Conservation (phyloP, 2,329 filamentous ascomycete species). For the Fonsecaea nubica region DNA sequence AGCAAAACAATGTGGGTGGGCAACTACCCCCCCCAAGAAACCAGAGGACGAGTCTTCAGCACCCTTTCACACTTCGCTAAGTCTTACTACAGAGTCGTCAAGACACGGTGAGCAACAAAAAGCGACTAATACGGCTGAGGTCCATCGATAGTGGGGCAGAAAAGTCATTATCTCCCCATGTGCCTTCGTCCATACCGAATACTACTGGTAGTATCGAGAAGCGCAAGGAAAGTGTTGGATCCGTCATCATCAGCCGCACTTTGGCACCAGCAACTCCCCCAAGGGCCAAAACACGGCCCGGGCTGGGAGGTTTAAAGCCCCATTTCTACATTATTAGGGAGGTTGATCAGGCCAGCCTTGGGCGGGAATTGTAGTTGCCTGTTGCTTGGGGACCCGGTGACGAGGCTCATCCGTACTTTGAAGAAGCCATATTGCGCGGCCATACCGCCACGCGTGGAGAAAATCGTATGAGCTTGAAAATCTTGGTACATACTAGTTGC, state of each 20-base stretch:
- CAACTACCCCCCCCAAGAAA: background rate
- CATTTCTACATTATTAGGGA: background rate
- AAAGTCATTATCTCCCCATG: background rate
- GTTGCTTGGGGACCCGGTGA: conserved; percentile 24
- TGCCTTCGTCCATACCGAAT: background rate
- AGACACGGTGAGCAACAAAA: background rate
- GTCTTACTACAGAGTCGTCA: background rate
- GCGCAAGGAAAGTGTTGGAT: conserved; percentile 13
- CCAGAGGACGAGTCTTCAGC: too few relatives aligned
- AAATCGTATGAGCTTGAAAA: conserved; percentile 15
- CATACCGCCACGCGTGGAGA: conserved; percentile 32
- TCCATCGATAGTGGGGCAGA: background rate
- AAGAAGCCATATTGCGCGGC: conserved; percentile 38
- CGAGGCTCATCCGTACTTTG: conserved; percentile 30
- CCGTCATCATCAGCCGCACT: conserved; percentile 25
- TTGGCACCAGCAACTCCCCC: background rate
- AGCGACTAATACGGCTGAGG: background rate
- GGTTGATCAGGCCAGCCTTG: conserved; percentile 11
- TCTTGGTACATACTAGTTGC: conserved; percentile 3
- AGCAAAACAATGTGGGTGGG: background rate
- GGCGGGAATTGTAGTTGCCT: conserved; percentile 32
- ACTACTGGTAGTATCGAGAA: background rate
- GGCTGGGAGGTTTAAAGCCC: background rate
- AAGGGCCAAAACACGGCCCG: background rate
- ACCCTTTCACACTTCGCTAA: background rate